These are phyloP conservation scores for Lachnellula willkommii DNA, from an alignment of 2,329 filamentous ascomycete species.

Conservation along the genomic window DNA sequence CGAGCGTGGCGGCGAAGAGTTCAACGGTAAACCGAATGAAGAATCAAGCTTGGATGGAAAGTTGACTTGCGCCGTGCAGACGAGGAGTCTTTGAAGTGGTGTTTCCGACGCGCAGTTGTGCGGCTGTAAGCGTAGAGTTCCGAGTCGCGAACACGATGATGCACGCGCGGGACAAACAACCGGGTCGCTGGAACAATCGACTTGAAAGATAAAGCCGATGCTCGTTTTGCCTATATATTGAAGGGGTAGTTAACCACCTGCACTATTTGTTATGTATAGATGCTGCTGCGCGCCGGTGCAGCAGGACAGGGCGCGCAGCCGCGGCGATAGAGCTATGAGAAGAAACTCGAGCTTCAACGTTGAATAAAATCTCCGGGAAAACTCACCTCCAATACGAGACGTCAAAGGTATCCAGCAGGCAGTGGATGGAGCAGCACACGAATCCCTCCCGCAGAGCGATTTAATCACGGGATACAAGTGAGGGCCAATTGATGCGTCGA, in stretches of 20 bases:
- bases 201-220: not conserved
- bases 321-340: constrained; percentile 5
- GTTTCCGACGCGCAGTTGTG: constrained; percentile 19
- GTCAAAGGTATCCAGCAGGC: constrained; percentile 9
- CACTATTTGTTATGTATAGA: not conserved
- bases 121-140: constrained; percentile 12
- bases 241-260: not conserved
- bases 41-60: constrained; percentile 10
- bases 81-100: constrained; percentile 11
- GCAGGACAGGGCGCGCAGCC: constrained; percentile 21
- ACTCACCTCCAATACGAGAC: constrained; percentile 28
- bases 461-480: constrained; percentile 27
- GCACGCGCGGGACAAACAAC: not conserved
- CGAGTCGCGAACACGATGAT: constrained; percentile 7
- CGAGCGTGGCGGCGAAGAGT: constrained; percentile 22
- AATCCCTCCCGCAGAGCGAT: constrained; percentile 29
- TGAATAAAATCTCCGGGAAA: constrained; percentile 22
- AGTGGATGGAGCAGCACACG: constrained; percentile 11
- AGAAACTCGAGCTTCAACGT: constrained; percentile 14
- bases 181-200: not conserved
- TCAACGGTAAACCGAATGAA: constrained; percentile 12
- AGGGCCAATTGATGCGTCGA: constrained; percentile 27
- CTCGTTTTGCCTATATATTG: not conserved
- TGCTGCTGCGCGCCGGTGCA: not conserved
- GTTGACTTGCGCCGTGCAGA: constrained; percentile 15